A percentile compares a stretch with the other conserved stretches of the same genome.
Conservation (phyloP, 1,284 basidiomycete genomes). For the Leucoagaricus sp. region DNA sequence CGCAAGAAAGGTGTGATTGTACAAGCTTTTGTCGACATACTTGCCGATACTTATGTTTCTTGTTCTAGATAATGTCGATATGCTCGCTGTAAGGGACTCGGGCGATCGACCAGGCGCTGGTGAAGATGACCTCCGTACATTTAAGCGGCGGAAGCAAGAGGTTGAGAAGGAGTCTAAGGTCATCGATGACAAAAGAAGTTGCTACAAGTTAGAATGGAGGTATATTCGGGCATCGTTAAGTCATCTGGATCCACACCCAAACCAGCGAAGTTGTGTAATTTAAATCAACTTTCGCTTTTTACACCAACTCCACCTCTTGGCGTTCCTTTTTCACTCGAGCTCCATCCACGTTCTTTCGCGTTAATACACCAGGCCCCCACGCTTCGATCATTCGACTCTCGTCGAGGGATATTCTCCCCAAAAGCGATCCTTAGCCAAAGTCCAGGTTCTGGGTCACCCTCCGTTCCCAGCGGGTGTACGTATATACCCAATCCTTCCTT, state of each 20-base stretch:
- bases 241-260: conserved; percentile 37
- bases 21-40: background rate
- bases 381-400: no score
- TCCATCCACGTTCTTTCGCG: no score
- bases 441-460: no score
- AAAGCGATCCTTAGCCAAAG: no score
- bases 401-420: no score
- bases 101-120: conserved; percentile 73
- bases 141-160: conserved; percentile 63
- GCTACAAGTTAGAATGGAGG: conserved; percentile 45
- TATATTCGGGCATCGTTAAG: conserved; percentile 46
- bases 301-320: background rate
- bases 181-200: conserved; percentile 44
- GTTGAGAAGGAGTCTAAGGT: conserved; percentile 61
- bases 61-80: conserved; percentile 27
- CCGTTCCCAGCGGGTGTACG: no score
- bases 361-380: no score
- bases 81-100: conserved; percentile 49
- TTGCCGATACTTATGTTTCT: conserved; percentile 11
- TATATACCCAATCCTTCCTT: no score
- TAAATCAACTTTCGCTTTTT: conserved; percentile 27
- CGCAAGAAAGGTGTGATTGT: conserved; percentile 53
- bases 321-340: no score
- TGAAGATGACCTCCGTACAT: conserved; percentile 90
- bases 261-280: conserved; percentile 53